Evolutionary conservation across 345 rosid species (phyloP).

Genomic region (Lepidium sativum): DNA sequence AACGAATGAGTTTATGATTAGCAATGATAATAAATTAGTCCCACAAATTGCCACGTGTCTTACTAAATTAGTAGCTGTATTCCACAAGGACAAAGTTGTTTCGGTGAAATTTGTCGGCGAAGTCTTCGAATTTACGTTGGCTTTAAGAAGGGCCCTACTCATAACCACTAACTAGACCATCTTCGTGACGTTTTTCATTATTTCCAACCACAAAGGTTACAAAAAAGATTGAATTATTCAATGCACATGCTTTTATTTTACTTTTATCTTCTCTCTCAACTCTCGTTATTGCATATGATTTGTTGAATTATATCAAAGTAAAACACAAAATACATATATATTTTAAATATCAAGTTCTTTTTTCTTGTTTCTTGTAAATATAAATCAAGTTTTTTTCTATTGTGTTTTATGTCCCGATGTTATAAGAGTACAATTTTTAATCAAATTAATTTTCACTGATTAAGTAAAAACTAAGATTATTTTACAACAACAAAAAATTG

Average conservation of each 20-base stretch:
- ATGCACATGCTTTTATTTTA: not conserved
- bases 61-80: conserved; percentile 1
- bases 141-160: conserved; percentile 8
- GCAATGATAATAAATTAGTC: not conserved
- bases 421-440: too few relatives aligned
- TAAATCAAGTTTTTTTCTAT: too few relatives aligned
- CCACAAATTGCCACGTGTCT: not conserved
- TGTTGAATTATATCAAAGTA: too few relatives aligned
- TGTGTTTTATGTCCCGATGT: too few relatives aligned
- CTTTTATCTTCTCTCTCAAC: too few relatives aligned
- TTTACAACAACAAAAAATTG: too few relatives aligned
- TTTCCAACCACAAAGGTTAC: not conserved
- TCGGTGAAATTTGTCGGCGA: conserved; percentile 17
- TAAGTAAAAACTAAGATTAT: too few relatives aligned
- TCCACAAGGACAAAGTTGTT: not conserved
- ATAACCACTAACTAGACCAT: not conserved
- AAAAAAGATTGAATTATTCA: not conserved
- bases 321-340: too few relatives aligned
- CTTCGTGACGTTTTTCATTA: not conserved
- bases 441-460: too few relatives aligned
- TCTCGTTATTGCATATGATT: too few relatives aligned
- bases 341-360: too few relatives aligned
- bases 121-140: conserved; percentile 21
- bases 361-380: too few relatives aligned
- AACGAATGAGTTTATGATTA: not conserved